These are phyloP conservation scores for Serpula lacrymans DNA, from an alignment of 768 basidiomycete genomes.

Conservation along the genomic window DNA sequence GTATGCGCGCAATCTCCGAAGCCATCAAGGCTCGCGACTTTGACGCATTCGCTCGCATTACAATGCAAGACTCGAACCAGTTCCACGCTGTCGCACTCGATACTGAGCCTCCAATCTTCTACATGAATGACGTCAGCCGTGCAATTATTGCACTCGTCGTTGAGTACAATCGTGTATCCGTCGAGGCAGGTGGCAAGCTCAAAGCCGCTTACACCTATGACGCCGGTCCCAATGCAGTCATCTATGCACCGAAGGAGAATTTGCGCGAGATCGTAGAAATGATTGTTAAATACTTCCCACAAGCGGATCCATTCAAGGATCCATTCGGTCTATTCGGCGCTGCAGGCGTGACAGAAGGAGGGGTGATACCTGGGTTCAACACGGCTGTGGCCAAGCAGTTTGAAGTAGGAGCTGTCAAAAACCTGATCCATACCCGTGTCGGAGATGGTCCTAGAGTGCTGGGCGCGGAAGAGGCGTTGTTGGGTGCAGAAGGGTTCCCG, in stretches of 20 bases:
- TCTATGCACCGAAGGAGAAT: conserved; percentile 80
- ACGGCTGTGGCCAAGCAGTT: conserved; percentile 69
- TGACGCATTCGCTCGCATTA: conserved; percentile 82
- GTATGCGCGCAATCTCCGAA: conserved; percentile 77
- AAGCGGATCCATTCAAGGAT: conserved; percentile 72
- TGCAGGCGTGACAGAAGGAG: conserved; percentile 40
- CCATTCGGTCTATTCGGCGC: conserved; percentile 60
- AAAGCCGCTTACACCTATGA: conserved; percentile 99
- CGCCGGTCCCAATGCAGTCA: conserved; percentile 97
- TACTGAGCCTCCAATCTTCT: conserved; percentile 97
- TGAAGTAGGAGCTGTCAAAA: conserved; percentile 75
- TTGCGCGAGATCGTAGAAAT: conserved; percentile 74
- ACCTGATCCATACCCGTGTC: conserved; percentile 88
- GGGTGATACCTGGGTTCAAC: conserved; percentile 72
- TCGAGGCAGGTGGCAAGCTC: conserved; percentile 52
- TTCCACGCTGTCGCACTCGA: conserved; percentile 98
- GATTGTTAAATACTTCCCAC: conserved; percentile 85
- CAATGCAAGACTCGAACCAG: conserved; percentile 97
- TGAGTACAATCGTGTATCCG: conserved; percentile 84
- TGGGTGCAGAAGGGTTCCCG: conserved; percentile 70
- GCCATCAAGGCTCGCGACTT: conserved; percentile 85
- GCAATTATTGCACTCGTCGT: conserved; percentile 88
- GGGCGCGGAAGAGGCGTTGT: conserved; percentile 56
- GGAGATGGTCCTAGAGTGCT: conserved; percentile 88
- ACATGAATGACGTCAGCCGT: conserved; percentile 97